Conservation (phyloP, 768 basidiomycete species). For the Termitomyces sp. region DNA sequence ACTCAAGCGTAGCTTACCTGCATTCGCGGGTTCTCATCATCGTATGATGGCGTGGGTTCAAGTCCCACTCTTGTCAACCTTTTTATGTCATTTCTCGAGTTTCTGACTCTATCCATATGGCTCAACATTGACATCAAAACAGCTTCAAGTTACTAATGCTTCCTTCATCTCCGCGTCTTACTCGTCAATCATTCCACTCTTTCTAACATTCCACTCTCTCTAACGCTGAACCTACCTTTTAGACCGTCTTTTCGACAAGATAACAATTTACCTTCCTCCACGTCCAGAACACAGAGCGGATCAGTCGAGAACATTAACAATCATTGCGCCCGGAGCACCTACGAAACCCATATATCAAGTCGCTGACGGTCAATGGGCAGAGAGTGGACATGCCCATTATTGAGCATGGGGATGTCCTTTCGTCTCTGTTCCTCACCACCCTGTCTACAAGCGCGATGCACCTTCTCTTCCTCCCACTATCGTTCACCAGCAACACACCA, state of each 20-base stretch:
- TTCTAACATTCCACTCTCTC: not conserved
- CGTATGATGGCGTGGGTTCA: too few relatives aligned
- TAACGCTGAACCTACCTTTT: not conserved
- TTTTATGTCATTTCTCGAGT: too few relatives aligned
- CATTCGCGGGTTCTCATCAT: too few relatives aligned
- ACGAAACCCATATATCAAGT: constrained; percentile 56
- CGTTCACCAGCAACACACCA: constrained; percentile 54
- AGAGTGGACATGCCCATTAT: constrained; percentile 41
- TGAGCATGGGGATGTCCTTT: constrained; percentile 41
- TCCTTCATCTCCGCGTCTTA: too few relatives aligned
- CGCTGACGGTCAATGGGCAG: constrained; percentile 50
- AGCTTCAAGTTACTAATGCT: too few relatives aligned
- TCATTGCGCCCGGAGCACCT: constrained; percentile 52
- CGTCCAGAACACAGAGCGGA: constrained; percentile 7
- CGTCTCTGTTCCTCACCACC: constrained; percentile 16
- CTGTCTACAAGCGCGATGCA: not conserved
- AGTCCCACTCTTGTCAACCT: too few relatives aligned
- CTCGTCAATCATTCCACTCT: too few relatives aligned
- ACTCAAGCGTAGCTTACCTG: constrained; percentile 36
- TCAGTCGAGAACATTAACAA: constrained; percentile 32
- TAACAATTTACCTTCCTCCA: constrained; percentile 51
- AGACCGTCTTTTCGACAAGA: constrained; percentile 47
- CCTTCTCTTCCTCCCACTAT: constrained; percentile 8
- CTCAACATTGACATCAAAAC: too few relatives aligned
- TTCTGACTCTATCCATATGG: too few relatives aligned